Base-by-base conservation (phyloP, 208 protist species). In the Crithidia brevicula region DNA sequence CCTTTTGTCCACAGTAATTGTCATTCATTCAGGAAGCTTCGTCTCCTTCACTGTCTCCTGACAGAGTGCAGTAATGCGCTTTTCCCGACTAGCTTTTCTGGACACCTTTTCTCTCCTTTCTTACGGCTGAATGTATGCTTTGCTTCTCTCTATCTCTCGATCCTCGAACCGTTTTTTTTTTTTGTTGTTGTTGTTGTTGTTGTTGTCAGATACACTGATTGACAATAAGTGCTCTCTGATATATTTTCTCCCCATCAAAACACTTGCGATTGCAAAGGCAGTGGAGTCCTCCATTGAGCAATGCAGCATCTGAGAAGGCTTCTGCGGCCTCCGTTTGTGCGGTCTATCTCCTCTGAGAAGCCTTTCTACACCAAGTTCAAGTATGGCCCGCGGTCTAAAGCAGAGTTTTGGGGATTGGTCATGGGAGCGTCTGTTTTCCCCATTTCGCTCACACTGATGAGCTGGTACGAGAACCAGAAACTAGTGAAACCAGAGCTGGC, bases 401-500 rank as follows among this genome's bases (percentile, higher is more conserved):
- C 85, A 30, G 85, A 91, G 74, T 80, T 93, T 34, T 76, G 62
- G 51, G 88, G 88, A 22, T 30, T 91, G 7, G 74, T 83, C 8
- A 51, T 79, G 7, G 88, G 88, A 27, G 80, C 80, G 18, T 75
- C 75, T 28, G 68, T 93, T 13, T 88, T 87, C 38, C 88, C 88
- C 0, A 73, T 89, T 23, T 75, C 80, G 9, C 76, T 83, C 25
- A 34, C 52, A 7, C 15, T 85, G 31, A 76, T 89, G 67, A 79
- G 53, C 36, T 89, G 77, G 76, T 86, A 83, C 34, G 85, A 93
- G 28, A 72, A 60, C 46, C 18, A 46, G 4, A 83, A 82, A 34
- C 18, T 65, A 10, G 71, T 65, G 57, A 50, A 71, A n/a, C 46
- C 40, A 13, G 45, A 83, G 53, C 68, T 92, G 8, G 83, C 71